phyloP scores from a whole-genome alignment of 2,329 filamentous ascomycete genomes.

The Aspergillus sp. region DNA sequence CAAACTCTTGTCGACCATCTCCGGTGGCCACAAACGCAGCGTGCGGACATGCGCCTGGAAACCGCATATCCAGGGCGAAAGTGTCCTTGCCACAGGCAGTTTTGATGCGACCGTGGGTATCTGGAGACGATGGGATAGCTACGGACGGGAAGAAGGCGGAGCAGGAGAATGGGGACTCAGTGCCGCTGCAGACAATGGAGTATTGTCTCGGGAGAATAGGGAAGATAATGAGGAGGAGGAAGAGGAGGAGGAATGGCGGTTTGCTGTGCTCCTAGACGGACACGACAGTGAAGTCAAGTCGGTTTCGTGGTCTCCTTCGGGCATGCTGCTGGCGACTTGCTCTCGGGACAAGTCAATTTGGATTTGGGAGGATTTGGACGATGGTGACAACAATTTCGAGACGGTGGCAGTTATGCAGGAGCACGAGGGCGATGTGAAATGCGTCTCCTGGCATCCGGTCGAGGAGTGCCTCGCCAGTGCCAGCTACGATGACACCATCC shows the following conservation, averaged over 20 bases:
- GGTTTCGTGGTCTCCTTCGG: slow-evolving; percentile 60
- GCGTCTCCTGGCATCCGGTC: slow-evolving; percentile 83
- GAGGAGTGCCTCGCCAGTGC: slow-evolving; percentile 76
- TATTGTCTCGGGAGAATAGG: slow-evolving; percentile 18
- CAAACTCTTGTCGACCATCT: slow-evolving; percentile 70
- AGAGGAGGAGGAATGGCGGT: slow-evolving; percentile 81
- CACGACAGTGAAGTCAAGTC: slow-evolving; percentile 95
- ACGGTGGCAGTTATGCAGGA: slow-evolving; percentile 92
- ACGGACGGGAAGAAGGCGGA: slow-evolving; percentile 20
- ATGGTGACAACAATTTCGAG: slow-evolving; percentile 91
- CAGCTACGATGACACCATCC: slow-evolving; percentile 91
- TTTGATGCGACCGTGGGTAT: slow-evolving; percentile 90
- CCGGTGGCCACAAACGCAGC: slow-evolving; percentile 84
- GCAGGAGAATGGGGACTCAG: slow-evolving; percentile 15
- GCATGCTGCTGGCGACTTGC: slow-evolving; percentile 80
- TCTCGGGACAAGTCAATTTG: slow-evolving; percentile 90
- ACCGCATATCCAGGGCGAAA: slow-evolving; percentile 60
- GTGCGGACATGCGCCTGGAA: slow-evolving; percentile 89
- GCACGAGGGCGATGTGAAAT: slow-evolving; percentile 93
- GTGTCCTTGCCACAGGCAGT: slow-evolving; percentile 83
- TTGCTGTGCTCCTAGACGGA: slow-evolving; percentile 85
- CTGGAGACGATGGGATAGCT: slow-evolving; percentile 64
- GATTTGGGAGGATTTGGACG: slow-evolving; percentile 92
- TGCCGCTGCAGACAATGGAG: slow-evolving; percentile 21
- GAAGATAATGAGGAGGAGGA: slow-evolving; percentile 50